phyloP scores from a whole-genome alignment of 2,329 filamentous ascomycete genomes.

The Colletotrichum phormii region DNA sequence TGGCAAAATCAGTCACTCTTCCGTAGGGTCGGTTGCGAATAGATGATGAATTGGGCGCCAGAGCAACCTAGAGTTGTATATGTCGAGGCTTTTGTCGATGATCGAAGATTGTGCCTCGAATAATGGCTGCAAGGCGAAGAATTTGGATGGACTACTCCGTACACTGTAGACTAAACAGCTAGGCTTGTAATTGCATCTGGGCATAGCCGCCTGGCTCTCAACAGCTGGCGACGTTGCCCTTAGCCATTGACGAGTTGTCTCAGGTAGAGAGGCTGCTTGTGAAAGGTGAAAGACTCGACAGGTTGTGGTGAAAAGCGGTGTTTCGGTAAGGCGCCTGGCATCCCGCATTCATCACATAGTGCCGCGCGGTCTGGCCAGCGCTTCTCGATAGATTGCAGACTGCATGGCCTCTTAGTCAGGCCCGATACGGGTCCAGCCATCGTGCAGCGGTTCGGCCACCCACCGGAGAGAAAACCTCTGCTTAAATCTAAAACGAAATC shows the following conservation, averaged over 20 bases:
- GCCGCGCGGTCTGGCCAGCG: constrained; percentile 30
- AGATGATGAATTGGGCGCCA: constrained; percentile 11
- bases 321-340: neutral
- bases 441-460: constrained; percentile 7
- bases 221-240: neutral
- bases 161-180: neutral
- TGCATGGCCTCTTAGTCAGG: neutral
- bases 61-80: constrained; percentile 21
- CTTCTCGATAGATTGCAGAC: constrained; percentile 18
- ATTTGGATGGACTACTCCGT: neutral
- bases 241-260: constrained; percentile 3
- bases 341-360: constrained; percentile 13
- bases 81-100: neutral
- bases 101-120: neutral
- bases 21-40: constrained; percentile 10
- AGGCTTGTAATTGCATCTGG: neutral
- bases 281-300: neutral
- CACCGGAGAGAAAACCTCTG: neutral
- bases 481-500: constrained; percentile 28
- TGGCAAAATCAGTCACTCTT: neutral
- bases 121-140: neutral
- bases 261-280: neutral
- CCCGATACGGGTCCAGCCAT: constrained; percentile 4
- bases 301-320: neutral
- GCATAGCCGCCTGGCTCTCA: neutral